phyloP scores from a whole-genome alignment of 1,284 basidiomycete species.

The Gomphus bonarii region DNA sequence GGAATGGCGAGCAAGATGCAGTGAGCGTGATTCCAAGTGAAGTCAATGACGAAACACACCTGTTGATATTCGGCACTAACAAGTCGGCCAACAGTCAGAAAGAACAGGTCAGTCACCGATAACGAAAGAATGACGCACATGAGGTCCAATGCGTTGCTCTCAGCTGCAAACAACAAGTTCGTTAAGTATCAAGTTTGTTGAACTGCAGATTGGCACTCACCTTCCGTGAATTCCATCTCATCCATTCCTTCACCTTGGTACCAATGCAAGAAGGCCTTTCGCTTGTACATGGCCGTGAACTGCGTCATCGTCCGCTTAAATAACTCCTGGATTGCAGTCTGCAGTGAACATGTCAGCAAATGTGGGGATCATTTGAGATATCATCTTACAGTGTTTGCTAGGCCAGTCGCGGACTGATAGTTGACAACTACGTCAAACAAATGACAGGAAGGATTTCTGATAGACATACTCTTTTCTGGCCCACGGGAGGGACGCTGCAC shows the following conservation, averaged over 20 bases:
- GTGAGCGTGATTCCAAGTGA: slow-evolving; percentile 7
- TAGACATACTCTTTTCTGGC: slow-evolving; percentile 50
- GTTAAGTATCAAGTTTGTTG: background rate
- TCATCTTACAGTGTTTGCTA: slow-evolving; percentile 58
- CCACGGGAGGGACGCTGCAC: slow-evolving; percentile 77
- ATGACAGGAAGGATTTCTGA: background rate
- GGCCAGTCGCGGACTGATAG: slow-evolving; percentile 58
- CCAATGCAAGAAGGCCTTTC: slow-evolving; percentile 85
- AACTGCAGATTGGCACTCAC: slow-evolving; percentile 10
- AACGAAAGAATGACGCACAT: slow-evolving; percentile 41
- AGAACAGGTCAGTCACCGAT: slow-evolving; percentile 11
- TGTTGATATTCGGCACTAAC: slow-evolving; percentile 64
- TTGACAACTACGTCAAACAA: background rate
- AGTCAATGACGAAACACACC: slow-evolving; percentile 23
- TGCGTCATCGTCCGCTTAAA: slow-evolving; percentile 74
- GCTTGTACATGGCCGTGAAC: slow-evolving; percentile 76
- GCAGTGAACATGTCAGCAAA: background rate
- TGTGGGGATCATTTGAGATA: background rate
- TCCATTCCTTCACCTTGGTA: slow-evolving; percentile 91
- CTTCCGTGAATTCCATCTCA: slow-evolving; percentile 84
- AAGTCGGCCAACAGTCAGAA: background rate
- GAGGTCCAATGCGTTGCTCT: slow-evolving; percentile 73
- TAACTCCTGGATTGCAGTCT: slow-evolving; percentile 78
- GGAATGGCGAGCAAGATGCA: slow-evolving; percentile 6
- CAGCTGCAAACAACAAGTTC: slow-evolving; percentile 32